These are phyloP conservation scores for Amanita rubescens DNA, from an alignment of 768 basidiomycete genomes.

Conservation along the genomic window DNA sequence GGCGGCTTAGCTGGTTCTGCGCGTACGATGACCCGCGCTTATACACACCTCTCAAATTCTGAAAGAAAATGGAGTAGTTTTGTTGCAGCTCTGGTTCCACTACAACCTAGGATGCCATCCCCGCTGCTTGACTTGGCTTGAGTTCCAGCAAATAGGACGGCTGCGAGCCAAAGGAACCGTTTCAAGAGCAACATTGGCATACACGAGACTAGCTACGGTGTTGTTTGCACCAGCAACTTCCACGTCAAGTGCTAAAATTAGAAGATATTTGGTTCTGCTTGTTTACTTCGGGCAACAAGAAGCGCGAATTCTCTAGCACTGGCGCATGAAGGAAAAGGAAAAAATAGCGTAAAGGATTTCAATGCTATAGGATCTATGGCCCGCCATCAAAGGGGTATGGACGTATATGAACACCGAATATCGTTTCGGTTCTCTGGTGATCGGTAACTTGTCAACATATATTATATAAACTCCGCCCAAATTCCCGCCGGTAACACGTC, in stretches of 20 bases:
- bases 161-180: conserved; percentile 26
- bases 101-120: conserved; percentile 76
- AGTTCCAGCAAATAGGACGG: conserved; percentile 21
- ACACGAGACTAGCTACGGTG: conserved; percentile 3
- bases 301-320: background rate
- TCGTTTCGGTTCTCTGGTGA: conserved; percentile 8
- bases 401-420: no score
- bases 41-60: conserved; percentile 59
- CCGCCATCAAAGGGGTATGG: background rate
- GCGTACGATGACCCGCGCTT: background rate
- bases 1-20: conserved; percentile 6
- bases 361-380: background rate
- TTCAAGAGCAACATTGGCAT: conserved; percentile 31
- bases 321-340: background rate
- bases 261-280: conserved; percentile 3
- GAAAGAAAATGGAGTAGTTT: conserved; percentile 80
- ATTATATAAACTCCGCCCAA: conserved; percentile 22
- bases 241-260: conserved; percentile 1
- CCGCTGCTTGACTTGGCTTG: conserved; percentile 74
- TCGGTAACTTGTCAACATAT: background rate
- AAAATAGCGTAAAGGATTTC: no score
- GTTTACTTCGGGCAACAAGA: background rate
- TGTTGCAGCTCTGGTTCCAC: conserved; percentile 66
- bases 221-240: background rate
- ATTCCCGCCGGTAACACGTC: conserved; percentile 3